These are phyloP conservation scores for Colletotrichum coccodes DNA, from an alignment of 2,329 filamentous ascomycete genomes.

Conservation along the genomic window DNA sequence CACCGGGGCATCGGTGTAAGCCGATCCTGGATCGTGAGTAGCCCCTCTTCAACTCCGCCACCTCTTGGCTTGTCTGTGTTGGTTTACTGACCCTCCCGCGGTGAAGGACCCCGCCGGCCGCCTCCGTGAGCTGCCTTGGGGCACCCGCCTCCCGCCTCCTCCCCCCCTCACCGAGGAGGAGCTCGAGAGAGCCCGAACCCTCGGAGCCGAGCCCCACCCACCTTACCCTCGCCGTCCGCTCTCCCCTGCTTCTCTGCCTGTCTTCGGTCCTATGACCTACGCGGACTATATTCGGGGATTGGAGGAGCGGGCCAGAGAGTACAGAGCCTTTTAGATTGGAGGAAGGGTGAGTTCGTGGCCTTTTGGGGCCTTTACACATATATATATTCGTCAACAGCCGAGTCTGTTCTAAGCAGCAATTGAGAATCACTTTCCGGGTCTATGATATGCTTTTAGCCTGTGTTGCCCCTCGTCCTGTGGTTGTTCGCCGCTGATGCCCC, in stretches of 20 bases:
- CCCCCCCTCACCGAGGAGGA: conserved; percentile 20
- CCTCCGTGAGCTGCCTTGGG: conserved; percentile 17
- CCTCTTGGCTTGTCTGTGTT: neutral
- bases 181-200: conserved; percentile 2
- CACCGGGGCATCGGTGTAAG: conserved; percentile 11
- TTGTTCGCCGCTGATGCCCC: too few relatives aligned
- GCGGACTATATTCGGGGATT: conserved; percentile 9
- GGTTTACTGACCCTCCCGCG: neutral
- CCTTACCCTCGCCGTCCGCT: conserved; percentile 19
- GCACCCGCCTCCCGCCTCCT: conserved; percentile 13
- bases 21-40: conserved; percentile 10
- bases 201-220: neutral
- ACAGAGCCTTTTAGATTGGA: neutral
- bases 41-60: too few relatives aligned
- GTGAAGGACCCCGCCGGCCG: conserved; percentile 23
- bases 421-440: neutral
- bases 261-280: conserved; percentile 14
- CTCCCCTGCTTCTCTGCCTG: neutral
- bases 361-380: neutral
- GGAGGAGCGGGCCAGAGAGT: neutral
- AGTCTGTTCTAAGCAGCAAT: neutral
- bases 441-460: neutral
- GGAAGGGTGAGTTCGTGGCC: neutral
- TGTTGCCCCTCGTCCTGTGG: neutral
- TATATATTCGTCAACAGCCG: too few relatives aligned